Conservation (phyloP, 2,329 filamentous ascomycete genomes). For the Nemania bipapillata region DNA sequence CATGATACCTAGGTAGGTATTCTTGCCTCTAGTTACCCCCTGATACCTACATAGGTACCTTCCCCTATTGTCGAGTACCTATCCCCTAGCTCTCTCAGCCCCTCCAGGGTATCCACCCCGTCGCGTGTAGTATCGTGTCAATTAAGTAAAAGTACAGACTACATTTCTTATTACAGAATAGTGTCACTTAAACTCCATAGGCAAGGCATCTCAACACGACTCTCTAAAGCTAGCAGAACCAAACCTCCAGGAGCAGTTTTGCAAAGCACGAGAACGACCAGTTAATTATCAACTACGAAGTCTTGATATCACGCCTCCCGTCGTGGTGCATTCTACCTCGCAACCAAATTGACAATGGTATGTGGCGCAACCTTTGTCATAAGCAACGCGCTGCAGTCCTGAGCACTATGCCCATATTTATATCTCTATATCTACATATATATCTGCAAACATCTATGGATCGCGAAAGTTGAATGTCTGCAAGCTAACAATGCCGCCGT, state of each 20-base stretch:
- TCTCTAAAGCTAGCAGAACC: neutral
- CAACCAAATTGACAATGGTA: constrained; percentile 30
- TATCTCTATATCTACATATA: neutral
- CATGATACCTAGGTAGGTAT: too few species aligned
- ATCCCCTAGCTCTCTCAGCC: constrained; percentile 1
- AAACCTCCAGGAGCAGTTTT: neutral
- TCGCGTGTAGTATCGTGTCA: constrained; percentile 36
- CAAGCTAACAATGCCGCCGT: neutral
- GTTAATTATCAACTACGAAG: neutral
- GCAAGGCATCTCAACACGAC: constrained; percentile 7
- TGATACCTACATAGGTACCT: too few species aligned
- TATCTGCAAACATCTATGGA: neutral
- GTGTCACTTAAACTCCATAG: neutral
- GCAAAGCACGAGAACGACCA: neutral
- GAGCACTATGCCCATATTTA: neutral
- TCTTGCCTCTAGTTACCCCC: too few species aligned
- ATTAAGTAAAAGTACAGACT: constrained; percentile 10
- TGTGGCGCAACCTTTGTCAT: constrained; percentile 3
- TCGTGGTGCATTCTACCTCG: neutral
- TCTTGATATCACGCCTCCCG: neutral
- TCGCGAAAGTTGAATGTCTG: neutral
- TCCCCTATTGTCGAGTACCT: too few species aligned
- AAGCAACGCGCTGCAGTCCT: neutral
- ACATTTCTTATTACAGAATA: constrained; percentile 14
- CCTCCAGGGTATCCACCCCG: constrained; percentile 24